Conservation (phyloP, 2,329 filamentous ascomycete genomes). For the Aspergillus spinulosporus region DNA sequence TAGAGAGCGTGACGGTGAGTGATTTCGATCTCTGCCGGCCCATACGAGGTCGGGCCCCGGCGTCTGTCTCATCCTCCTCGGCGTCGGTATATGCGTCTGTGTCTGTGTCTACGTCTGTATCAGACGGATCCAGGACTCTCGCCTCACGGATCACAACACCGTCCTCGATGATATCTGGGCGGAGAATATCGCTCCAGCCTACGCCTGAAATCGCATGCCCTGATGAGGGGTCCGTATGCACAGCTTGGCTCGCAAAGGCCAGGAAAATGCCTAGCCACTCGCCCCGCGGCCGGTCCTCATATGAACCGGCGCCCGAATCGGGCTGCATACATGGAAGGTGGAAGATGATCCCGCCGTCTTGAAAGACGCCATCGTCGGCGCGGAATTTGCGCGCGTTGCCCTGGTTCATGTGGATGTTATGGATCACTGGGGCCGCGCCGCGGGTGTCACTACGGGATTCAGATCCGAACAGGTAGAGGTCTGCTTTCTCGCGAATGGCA, state of each 20-base stretch:
- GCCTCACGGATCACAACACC: conserved; percentile 6
- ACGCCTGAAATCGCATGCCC: conserved; percentile 10
- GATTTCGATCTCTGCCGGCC: background rate
- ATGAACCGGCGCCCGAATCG: background rate
- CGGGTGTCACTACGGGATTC: background rate
- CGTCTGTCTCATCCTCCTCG: background rate
- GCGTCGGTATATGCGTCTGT: background rate
- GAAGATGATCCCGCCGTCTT: conserved; percentile 24
- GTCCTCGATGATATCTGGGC: conserved; percentile 5
- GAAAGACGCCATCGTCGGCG: conserved; percentile 19
- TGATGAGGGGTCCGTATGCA: conserved; percentile 16
- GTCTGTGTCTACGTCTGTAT: no score
- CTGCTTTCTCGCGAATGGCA: conserved; percentile 16
- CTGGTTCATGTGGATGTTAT: conserved; percentile 28
- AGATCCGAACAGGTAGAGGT: conserved; percentile 23
- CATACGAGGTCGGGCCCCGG: background rate
- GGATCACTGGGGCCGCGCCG: conserved; percentile 11
- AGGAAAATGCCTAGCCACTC: conserved; percentile 24
- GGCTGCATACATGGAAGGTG: conserved; percentile 1
- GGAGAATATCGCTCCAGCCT: conserved; percentile 9
- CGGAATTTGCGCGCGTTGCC: conserved; percentile 16
- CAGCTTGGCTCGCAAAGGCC: conserved; percentile 23
- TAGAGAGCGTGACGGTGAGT: conserved; percentile 4
- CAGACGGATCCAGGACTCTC: no score
- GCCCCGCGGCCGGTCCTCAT: background rate